Evolutionary conservation across 305 asterid species (phyloP).

Genomic region (Fraxinus baroniana): DNA sequence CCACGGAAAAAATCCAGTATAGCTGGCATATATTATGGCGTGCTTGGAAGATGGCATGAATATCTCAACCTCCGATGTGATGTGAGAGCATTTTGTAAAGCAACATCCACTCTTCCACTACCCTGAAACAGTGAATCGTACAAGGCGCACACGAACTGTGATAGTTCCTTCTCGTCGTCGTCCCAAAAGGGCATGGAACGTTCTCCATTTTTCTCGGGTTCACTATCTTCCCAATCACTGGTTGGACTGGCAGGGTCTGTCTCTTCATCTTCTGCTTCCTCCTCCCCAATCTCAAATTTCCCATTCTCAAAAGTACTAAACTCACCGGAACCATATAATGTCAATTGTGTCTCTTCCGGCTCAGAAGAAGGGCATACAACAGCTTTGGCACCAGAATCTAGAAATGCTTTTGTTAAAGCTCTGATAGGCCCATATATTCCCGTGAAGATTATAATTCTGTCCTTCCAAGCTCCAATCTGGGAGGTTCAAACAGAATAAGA

Average conservation of each 20-base stretch:
- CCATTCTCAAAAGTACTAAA: slow-evolving; percentile 71
- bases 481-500: slow-evolving; percentile 18
- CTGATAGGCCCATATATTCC: slow-evolving; percentile 85
- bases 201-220: slow-evolving; percentile 62
- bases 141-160: slow-evolving; percentile 66
- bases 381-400: slow-evolving; percentile 96
- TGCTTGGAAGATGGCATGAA: slow-evolving; percentile 56
- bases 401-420: slow-evolving; percentile 78
- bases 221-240: slow-evolving; percentile 98
- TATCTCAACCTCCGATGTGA: slow-evolving; percentile 71
- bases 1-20: background rate
- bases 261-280: slow-evolving; percentile 84
- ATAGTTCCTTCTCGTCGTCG: slow-evolving; percentile 82
- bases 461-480: slow-evolving; percentile 98
- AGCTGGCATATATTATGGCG: slow-evolving; percentile 23
- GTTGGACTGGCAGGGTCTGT: slow-evolving; percentile 62
- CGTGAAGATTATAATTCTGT: slow-evolving; percentile 84
- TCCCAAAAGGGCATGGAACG: slow-evolving; percentile 61
- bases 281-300: slow-evolving; percentile 90
- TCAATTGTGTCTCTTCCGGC: slow-evolving; percentile 78
- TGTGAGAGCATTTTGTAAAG: slow-evolving; percentile 57
- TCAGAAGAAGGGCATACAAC: slow-evolving; percentile 89
- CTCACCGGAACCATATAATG: slow-evolving; percentile 77
- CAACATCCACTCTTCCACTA: slow-evolving; percentile 59
- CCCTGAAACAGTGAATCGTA: slow-evolving; percentile 80